Percentiles rank a stretch among this genome's conserved stretches.
Conservation (phyloP, 2,329 filamentous ascomycete species). For the Alternaria hordeiaustralica region DNA sequence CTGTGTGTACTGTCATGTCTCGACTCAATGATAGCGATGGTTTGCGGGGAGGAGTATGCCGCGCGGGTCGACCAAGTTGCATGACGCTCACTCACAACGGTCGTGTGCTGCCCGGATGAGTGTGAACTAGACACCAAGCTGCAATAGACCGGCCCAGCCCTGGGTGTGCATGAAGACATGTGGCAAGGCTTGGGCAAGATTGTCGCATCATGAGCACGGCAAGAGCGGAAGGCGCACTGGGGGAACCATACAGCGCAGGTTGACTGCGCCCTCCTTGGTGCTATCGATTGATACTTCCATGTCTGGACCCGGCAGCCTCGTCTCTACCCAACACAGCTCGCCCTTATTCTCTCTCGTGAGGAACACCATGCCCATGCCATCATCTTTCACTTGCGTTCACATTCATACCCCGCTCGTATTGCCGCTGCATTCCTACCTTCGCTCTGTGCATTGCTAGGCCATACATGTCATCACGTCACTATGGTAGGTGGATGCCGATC, state of each 20-base stretch:
- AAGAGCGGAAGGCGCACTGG: constrained; percentile 1
- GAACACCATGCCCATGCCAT: constrained; percentile 14
- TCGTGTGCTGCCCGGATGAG: not conserved
- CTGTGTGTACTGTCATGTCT: not conserved
- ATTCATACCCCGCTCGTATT: not conserved
- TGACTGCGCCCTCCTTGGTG: constrained; percentile 6
- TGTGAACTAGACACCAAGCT: not conserved
- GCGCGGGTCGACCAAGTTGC: not conserved
- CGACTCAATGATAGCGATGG: not conserved
- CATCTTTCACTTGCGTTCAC: not conserved
- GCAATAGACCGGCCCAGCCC: constrained; percentile 4
- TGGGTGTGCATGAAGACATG: not conserved
- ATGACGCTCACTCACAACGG: constrained; percentile 4
- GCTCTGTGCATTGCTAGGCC: constrained; percentile 4
- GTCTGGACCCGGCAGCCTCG: not conserved
- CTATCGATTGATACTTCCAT: constrained; percentile 7
- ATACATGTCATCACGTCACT: constrained; percentile 9
- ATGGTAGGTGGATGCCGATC: constrained; percentile 18
- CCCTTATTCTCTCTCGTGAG: not conserved
- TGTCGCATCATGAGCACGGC: constrained; percentile 2
- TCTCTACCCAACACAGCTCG: not conserved
- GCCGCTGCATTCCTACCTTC: not conserved
- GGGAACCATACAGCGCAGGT: constrained; percentile 4
- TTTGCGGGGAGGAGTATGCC: not conserved
- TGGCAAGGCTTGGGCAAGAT: constrained; percentile 7